Conservation (phyloP, 257 asterid species). For the Ehretia macrophylla region DNA sequence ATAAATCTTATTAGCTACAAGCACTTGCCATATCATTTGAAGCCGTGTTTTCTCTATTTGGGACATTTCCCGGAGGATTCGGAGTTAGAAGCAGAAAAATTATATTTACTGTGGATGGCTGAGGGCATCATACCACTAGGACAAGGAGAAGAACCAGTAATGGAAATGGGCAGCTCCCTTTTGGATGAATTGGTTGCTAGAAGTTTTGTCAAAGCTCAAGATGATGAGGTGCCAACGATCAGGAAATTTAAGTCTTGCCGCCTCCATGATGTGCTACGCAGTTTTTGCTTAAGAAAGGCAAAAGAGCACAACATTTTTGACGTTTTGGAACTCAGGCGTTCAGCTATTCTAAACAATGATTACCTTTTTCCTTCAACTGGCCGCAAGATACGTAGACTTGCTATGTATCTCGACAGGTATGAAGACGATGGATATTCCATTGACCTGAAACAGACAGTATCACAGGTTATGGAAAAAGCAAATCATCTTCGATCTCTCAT, state of each 20-base stretch:
- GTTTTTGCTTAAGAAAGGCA: not conserved
- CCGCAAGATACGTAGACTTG: not conserved
- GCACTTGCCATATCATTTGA: not conserved
- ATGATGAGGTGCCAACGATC: too few relatives aligned
- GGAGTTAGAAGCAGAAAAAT: not conserved
- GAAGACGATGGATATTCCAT: not conserved
- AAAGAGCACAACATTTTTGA: not conserved
- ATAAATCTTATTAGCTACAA: too few relatives aligned
- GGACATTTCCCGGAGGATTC: not conserved
- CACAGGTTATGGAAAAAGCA: not conserved
- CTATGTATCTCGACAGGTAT: not conserved
- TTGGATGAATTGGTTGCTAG: too few relatives aligned
- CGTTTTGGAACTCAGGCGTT: not conserved
- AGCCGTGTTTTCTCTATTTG: slow-evolving; percentile 2
- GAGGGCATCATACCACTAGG: slow-evolving; percentile 1
- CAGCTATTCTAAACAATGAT: not conserved
- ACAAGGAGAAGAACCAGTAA: not conserved
- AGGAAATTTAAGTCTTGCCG: too few relatives aligned
- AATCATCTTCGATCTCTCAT: not conserved
- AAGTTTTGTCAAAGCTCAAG: too few relatives aligned
- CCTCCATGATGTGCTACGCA: not conserved
- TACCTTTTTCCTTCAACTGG: not conserved
- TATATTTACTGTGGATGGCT: slow-evolving; percentile 7
- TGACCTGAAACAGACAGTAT: not conserved
- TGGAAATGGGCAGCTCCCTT: slow-evolving; percentile 3